phyloP scores from a whole-genome alignment of 2,329 filamentous ascomycete species.

The Aspergillus caelatus region DNA sequence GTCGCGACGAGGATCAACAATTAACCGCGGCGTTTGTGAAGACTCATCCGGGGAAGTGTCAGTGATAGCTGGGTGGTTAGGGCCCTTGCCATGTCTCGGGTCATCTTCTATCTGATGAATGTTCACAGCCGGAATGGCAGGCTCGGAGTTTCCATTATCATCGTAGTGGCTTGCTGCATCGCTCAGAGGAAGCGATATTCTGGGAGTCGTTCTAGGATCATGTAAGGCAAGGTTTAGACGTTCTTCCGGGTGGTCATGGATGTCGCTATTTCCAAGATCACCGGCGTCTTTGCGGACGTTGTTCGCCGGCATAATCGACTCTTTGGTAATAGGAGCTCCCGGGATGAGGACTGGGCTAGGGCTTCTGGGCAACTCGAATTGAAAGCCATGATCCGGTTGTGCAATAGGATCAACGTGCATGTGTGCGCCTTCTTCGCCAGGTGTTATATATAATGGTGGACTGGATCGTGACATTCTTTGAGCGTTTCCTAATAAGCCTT shows the following conservation, averaged over 20 bases:
- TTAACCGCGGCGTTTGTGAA: constrained; percentile 23
- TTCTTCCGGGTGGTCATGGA: constrained; percentile 18
- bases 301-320: constrained; percentile 9
- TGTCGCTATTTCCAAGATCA: constrained; percentile 13
- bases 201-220: constrained; percentile 28
- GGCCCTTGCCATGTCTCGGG: constrained; percentile 21
- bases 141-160: constrained; percentile 55
- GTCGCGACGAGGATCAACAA: constrained; percentile 39
- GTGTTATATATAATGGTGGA: constrained; percentile 38
- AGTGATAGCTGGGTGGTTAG: constrained; percentile 19
- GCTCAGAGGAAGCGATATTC: constrained; percentile 46
- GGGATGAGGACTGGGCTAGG: constrained; percentile 25
- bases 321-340: constrained; percentile 14
- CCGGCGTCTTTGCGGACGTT: not conserved
- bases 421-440: constrained; percentile 18
- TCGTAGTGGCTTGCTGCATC: constrained; percentile 59
- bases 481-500: constrained; percentile 59
- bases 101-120: constrained; percentile 27
- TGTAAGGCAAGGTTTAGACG: constrained; percentile 28
- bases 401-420: constrained; percentile 16
- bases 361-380: constrained; percentile 24
- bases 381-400: constrained; percentile 23
- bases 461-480: constrained; percentile 60
- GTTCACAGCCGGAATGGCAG: constrained; percentile 44
- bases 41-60: constrained; percentile 29